phyloP scores from a whole-genome alignment of 768 basidiomycete genomes.

The Lenzites betulinus region DNA sequence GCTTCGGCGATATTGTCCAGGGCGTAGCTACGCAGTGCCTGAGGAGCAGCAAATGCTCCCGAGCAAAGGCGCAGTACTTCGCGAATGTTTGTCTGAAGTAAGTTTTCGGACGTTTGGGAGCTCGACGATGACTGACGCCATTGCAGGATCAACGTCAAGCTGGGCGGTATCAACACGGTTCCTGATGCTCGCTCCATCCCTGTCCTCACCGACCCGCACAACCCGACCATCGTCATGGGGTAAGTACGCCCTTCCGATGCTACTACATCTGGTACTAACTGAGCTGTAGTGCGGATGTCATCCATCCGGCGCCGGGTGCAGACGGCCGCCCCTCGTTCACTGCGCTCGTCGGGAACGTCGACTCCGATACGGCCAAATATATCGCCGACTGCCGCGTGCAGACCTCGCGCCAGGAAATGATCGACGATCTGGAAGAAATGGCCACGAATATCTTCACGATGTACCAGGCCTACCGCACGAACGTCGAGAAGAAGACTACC shows the following conservation, averaged over 20 bases:
- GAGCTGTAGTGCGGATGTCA: slow-evolving; percentile 66
- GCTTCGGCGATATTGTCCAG: slow-evolving; percentile 70
- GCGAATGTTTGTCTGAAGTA: slow-evolving; percentile 83
- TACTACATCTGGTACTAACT: not conserved
- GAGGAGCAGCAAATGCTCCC: slow-evolving; percentile 63
- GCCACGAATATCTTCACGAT: slow-evolving; percentile 50
- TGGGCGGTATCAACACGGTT: slow-evolving; percentile 81
- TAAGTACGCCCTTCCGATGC: slow-evolving; percentile 11
- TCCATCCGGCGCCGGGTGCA: slow-evolving; percentile 80
- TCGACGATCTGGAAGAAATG: slow-evolving; percentile 71
- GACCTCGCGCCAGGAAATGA: slow-evolving; percentile 71
- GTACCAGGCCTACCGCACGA: slow-evolving; percentile 59
- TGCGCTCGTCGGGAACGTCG: slow-evolving; percentile 77
- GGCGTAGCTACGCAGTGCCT: slow-evolving; percentile 83
- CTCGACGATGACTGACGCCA: not conserved
- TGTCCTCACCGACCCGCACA: slow-evolving; percentile 64
- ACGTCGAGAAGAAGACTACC: slow-evolving; percentile 50
- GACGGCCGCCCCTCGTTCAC: slow-evolving; percentile 83
- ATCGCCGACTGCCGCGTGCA: slow-evolving; percentile 63
- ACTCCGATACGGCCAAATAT: slow-evolving; percentile 76
- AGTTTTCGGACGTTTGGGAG: slow-evolving; percentile 25
- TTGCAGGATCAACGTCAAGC: slow-evolving; percentile 76
- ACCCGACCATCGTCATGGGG: slow-evolving; percentile 83
- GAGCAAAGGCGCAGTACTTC: slow-evolving; percentile 75
- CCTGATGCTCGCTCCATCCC: slow-evolving; percentile 69